A percentile compares a stretch with the other conserved stretches of the same genome.
phyloP scores from a whole-genome alignment of 495 filamentous ascomycete species.

The Hypoxylon lienhwacheense region DNA sequence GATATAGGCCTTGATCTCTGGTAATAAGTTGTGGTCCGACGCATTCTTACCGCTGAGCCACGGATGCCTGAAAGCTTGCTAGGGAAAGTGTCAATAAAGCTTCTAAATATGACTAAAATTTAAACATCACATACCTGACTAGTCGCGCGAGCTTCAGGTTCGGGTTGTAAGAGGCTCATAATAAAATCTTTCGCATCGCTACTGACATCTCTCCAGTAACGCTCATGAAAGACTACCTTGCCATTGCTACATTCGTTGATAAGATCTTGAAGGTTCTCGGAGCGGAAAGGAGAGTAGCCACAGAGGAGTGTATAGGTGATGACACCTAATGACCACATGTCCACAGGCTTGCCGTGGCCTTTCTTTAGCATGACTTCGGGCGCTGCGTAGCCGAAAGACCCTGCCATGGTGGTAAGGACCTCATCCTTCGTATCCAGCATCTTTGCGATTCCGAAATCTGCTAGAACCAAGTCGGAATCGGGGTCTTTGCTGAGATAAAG shows the following conservation, averaged over 20 bases:
- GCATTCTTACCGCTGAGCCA: conserved; percentile 93
- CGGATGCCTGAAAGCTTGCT: conserved; percentile 77
- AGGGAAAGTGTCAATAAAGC: conserved; percentile 18
- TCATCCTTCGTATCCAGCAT: conserved; percentile 90
- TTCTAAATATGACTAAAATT: neutral
- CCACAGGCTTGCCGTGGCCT: conserved; percentile 97
- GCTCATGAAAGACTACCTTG: conserved; percentile 94
- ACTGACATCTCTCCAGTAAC: conserved; percentile 98
- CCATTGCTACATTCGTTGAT: conserved; percentile 92
- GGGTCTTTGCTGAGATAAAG: conserved; percentile 81
- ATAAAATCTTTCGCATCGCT: conserved; percentile 97
- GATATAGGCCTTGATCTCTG: conserved; percentile 94
- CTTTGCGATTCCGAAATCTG: conserved; percentile 98
- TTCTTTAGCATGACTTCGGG: conserved; percentile 98
- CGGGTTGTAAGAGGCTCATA: conserved; percentile 72
- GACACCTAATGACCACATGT: conserved; percentile 99
- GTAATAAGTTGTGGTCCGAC: conserved; percentile 92
- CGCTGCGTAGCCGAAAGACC: conserved; percentile 96
- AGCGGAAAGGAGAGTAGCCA: conserved; percentile 96
- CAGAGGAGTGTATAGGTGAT: conserved; percentile 99
- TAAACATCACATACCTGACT: conserved; percentile 63
- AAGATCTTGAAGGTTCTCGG: conserved; percentile 87
- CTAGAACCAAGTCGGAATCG: conserved; percentile 84
- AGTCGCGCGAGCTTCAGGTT: conserved; percentile 74
- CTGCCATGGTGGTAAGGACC: conserved; percentile 96